phyloP scores from a whole-genome alignment of 768 basidiomycete genomes.

The Sporobolomyces phaffii region DNA sequence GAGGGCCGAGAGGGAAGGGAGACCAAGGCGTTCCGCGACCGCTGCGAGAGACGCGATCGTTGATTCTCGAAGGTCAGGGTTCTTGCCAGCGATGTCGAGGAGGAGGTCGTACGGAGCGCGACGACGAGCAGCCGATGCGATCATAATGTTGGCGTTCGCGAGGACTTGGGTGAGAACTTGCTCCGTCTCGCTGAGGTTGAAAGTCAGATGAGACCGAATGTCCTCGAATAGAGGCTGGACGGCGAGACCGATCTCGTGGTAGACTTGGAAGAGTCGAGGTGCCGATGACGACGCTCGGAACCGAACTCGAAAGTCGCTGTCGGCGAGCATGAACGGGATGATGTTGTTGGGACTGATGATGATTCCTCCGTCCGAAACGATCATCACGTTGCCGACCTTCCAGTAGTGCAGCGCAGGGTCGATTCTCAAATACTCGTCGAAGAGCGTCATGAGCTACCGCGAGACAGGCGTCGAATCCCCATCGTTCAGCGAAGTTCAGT shows the following conservation, averaged over 20 bases:
- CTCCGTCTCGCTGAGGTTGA: conserved; percentile 65
- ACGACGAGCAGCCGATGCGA: conserved; percentile 67
- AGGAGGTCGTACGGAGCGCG: conserved; percentile 83
- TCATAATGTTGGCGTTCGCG: conserved; percentile 67
- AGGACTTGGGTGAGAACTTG: conserved; percentile 66
- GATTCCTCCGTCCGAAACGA: conserved; percentile 44
- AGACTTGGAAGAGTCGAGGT: conserved; percentile 47
- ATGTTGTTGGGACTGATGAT: conserved; percentile 48
- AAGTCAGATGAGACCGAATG: conserved; percentile 53
- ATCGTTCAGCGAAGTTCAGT: neutral
- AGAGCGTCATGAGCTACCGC: conserved; percentile 56
- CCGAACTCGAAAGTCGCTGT: conserved; percentile 76
- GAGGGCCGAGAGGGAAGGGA: conserved; percentile 57
- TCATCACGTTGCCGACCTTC: conserved; percentile 42
- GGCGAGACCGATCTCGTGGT: neutral
- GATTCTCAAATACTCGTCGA: conserved; percentile 58
- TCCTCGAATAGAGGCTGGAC: conserved; percentile 50
- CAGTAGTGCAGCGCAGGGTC: conserved; percentile 58
- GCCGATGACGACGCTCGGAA: conserved; percentile 64
- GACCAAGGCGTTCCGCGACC: conserved; percentile 63
- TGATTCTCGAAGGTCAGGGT: conserved; percentile 45
- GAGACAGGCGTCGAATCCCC: no score
- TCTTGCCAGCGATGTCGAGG: conserved; percentile 56
- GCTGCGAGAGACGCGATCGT: conserved; percentile 57
- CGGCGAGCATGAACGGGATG: conserved; percentile 56